Evolutionary conservation across 1,284 basidiomycete species (phyloP).

Genomic region (Pholiota adiposa): DNA sequence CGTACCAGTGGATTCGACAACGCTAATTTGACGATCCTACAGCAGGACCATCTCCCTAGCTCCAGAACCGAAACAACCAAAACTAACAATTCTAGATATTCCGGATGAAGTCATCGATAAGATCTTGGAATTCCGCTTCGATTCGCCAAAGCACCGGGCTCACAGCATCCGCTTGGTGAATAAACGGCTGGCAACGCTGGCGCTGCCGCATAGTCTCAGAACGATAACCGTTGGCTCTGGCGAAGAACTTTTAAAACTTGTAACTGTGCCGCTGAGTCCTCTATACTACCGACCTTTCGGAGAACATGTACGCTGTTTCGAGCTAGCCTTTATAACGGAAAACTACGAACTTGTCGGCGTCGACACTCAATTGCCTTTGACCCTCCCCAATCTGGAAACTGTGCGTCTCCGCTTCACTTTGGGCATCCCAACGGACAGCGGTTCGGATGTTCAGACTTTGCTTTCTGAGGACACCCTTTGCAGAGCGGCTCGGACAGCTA

Average conservation of each 20-base stretch:
- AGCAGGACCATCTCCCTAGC: not conserved
- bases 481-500: not conserved
- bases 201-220: conserved; percentile 15
- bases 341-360: conserved; percentile 10
- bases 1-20: not conserved
- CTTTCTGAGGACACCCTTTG: conserved; percentile 16
- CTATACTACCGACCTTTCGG: conserved; percentile 15
- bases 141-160: not conserved
- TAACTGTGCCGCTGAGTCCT: conserved; percentile 19
- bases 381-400: conserved; percentile 15
- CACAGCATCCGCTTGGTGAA: conserved; percentile 19
- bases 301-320: conserved; percentile 20
- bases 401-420: conserved; percentile 18
- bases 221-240: conserved; percentile 19
- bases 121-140: conserved; percentile 13
- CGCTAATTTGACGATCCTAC: not conserved
- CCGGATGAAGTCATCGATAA: conserved; percentile 15
- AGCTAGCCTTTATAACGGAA: conserved; percentile 16
- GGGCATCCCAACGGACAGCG: conserved; percentile 6
- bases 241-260: conserved; percentile 7
- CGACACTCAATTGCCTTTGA: not conserved
- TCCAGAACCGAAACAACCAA: not conserved
- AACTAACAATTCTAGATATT: conserved; percentile 5
- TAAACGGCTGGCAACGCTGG: conserved; percentile 20
- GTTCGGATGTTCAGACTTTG: conserved; percentile 1